phyloP scores from a whole-genome alignment of 2,329 filamentous ascomycete species.

The Colletotrichum shisoi region DNA sequence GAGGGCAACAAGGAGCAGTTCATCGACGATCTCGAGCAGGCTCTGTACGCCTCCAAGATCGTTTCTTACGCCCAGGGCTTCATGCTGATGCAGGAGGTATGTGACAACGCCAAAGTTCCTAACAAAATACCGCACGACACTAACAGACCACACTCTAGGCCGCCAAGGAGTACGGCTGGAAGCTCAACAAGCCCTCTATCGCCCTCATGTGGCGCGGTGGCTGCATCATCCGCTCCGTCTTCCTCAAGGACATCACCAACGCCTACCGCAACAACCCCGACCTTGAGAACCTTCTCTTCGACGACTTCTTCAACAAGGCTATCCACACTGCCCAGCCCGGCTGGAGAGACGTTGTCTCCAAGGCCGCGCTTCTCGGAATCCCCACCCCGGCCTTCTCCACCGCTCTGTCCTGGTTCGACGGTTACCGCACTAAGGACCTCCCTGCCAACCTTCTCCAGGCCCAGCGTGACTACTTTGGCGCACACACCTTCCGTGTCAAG shows the following conservation, averaged over 20 bases:
- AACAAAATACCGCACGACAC: constrained; percentile 12
- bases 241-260: constrained; percentile 98
- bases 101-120: background rate
- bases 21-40: constrained; percentile 97
- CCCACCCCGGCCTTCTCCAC: constrained; percentile 97
- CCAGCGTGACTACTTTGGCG: constrained; percentile 99
- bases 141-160: constrained; percentile 64
- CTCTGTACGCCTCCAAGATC: constrained; percentile 99
- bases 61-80: constrained; percentile 99
- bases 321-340: constrained; percentile 95
- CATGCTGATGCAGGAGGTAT: constrained; percentile 98
- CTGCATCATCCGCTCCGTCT: constrained; percentile 99
- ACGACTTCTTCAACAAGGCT: constrained; percentile 99
- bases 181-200: constrained; percentile 99
- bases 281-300: constrained; percentile 97
- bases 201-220: constrained; percentile 99
- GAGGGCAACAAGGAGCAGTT: constrained; percentile 91
- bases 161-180: constrained; percentile 95
- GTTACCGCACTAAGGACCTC: constrained; percentile 95
- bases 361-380: constrained; percentile 92
- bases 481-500: constrained; percentile 90
- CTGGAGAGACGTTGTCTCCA: constrained; percentile 90
- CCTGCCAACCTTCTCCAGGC: constrained; percentile 98
- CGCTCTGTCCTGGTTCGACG: constrained; percentile 97
- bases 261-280: constrained; percentile 95